phyloP scores from a whole-genome alignment of 805 yeast species.

The Pichia insulana region DNA sequence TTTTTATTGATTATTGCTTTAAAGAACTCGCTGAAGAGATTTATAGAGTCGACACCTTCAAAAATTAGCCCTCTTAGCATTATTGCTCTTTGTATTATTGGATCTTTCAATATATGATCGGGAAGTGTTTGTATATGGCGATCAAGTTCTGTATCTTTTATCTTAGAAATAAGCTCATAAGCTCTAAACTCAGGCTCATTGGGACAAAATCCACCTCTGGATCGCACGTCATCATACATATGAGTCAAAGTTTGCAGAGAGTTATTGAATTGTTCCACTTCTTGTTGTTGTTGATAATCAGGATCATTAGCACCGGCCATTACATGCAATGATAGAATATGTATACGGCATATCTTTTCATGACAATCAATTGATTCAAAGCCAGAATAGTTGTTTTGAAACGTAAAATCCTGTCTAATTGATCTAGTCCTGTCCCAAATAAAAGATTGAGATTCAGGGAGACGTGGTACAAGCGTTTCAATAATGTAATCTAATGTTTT shows the following conservation, averaged over 20 bases:
- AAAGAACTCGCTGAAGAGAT: conserved; percentile 60
- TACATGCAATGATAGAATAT: conserved; percentile 68
- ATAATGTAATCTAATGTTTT: conserved; percentile 65
- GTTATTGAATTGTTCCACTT: conserved; percentile 87
- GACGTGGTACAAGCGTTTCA: conserved; percentile 47
- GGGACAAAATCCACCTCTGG: conserved; percentile 57
- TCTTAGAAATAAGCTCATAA: conserved; percentile 69
- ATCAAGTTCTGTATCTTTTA: conserved; percentile 80
- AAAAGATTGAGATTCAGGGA: conserved; percentile 84
- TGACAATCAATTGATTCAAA: conserved; percentile 91
- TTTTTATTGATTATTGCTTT: conserved; percentile 36
- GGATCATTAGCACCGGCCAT: conserved; percentile 63
- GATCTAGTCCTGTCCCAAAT: conserved; percentile 97
- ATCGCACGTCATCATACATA: conserved; percentile 72
- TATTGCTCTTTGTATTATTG: conserved; percentile 60
- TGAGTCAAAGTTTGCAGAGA: conserved; percentile 83
- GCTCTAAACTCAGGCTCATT: conserved; percentile 93
- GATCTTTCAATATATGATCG: conserved; percentile 39
- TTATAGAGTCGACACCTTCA: conserved; percentile 55
- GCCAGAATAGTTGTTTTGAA: conserved; percentile 88
- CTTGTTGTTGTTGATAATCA: conserved; percentile 91
- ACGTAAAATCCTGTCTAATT: conserved; percentile 93
- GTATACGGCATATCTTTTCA: conserved; percentile 85
- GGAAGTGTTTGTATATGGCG: conserved; percentile 68
- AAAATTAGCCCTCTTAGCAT: conserved; percentile 58